Conservation (phyloP, 306 rosid genomes). For the Malus sylvestris region DNA sequence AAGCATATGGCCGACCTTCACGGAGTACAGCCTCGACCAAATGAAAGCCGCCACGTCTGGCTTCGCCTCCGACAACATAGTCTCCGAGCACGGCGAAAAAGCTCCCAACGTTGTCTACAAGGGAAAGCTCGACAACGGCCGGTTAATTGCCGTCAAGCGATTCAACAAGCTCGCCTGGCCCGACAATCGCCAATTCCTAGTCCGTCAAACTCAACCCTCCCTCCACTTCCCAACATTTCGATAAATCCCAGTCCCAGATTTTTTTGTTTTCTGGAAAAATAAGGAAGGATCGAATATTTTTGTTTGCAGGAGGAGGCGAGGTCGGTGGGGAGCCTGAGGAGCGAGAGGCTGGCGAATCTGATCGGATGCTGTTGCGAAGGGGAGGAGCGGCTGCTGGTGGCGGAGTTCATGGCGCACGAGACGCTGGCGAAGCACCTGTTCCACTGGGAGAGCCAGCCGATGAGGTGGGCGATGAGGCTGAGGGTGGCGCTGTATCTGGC, state of each 20-base stretch:
- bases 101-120: constrained; percentile 90
- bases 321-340: constrained; percentile 72
- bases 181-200: constrained; percentile 87
- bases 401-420: constrained; percentile 84
- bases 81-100: constrained; percentile 90
- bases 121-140: constrained; percentile 58
- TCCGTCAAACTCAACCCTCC: constrained; percentile 20
- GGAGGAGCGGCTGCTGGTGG: constrained; percentile 79
- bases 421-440: constrained; percentile 88
- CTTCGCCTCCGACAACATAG: constrained; percentile 70
- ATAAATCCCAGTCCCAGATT: not conserved
- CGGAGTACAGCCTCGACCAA: constrained; percentile 69
- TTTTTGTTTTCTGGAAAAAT: not conserved
- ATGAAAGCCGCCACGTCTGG: constrained; percentile 63
- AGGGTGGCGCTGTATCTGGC: constrained; percentile 83
- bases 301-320: constrained; percentile 63
- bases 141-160: constrained; percentile 74
- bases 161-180: constrained; percentile 97
- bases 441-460: constrained; percentile 89
- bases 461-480: constrained; percentile 96
- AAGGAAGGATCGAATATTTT: not conserved
- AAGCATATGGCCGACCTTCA: constrained; percentile 48
- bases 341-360: constrained; percentile 79
- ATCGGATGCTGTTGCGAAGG: constrained; percentile 86
- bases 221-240: not conserved